Conservation (phyloP, 2,329 filamentous ascomycete species). For the Colletotrichum neosansevieriae region DNA sequence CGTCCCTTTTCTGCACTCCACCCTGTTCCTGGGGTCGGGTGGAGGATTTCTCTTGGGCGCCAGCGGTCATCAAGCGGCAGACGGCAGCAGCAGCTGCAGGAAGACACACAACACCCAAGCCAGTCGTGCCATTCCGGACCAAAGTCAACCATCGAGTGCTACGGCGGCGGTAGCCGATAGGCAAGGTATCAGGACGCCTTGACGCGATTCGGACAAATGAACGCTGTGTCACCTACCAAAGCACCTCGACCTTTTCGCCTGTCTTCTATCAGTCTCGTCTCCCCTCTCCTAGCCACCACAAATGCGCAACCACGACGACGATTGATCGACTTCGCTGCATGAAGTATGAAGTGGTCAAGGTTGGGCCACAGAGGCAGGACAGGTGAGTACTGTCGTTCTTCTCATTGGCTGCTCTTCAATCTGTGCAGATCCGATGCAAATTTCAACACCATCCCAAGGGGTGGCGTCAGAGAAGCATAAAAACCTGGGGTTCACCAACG, state of each 20-base stretch:
- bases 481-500: slow-evolving; percentile 28
- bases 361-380: slow-evolving; percentile 13
- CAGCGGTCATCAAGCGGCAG: background rate
- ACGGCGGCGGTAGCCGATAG: slow-evolving; percentile 21
- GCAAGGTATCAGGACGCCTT: background rate
- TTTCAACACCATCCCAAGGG: slow-evolving; percentile 25
- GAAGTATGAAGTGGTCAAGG: slow-evolving; percentile 19
- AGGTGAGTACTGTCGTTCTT: slow-evolving; percentile 4
- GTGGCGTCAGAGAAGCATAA: slow-evolving; percentile 28
- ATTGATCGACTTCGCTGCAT: slow-evolving; percentile 27
- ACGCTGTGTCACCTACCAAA: slow-evolving; percentile 14
- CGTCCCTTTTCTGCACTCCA: slow-evolving; percentile 34
- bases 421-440: slow-evolving; percentile 16
- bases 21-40: slow-evolving; percentile 1
- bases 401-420: slow-evolving; percentile 24
- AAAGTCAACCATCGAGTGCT: slow-evolving; percentile 34
- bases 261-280: slow-evolving; percentile 13
- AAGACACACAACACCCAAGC: slow-evolving; percentile 11
- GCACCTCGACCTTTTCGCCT: slow-evolving; percentile 8
- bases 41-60: slow-evolving; percentile 13
- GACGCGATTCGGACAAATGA: background rate
- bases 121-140: slow-evolving; percentile 8
- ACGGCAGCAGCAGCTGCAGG: slow-evolving; percentile 14
- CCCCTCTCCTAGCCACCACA: slow-evolving; percentile 17
- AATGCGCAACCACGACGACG: slow-evolving; percentile 24